Conservation (phyloP, 495 filamentous ascomycete genomes). For the Xylaria flabelliformis region DNA sequence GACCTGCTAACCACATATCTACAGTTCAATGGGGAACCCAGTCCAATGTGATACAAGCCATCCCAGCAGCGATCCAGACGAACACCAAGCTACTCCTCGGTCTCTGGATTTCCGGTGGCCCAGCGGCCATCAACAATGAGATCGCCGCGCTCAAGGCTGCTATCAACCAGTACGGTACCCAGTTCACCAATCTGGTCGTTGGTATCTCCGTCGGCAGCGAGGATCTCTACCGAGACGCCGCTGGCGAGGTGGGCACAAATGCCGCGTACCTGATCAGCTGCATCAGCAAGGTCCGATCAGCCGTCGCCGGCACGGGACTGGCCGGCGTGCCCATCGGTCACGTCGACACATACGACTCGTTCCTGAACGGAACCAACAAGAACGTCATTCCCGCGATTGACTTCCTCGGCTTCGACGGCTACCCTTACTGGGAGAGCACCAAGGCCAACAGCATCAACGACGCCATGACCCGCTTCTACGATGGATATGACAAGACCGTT, state of each 20-base stretch:
- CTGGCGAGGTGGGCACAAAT: constrained; percentile 61
- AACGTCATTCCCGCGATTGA: constrained; percentile 68
- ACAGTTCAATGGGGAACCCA: constrained; percentile 57
- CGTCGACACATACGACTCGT: constrained; percentile 86
- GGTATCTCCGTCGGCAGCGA: constrained; percentile 87
- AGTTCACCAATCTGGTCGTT: constrained; percentile 66
- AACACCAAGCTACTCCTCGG: constrained; percentile 72
- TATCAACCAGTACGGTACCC: constrained; percentile 63
- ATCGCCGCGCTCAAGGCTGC: constrained; percentile 67
- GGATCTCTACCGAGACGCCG: constrained; percentile 77
- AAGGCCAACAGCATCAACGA: constrained; percentile 66
- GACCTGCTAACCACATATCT: constrained; percentile 16
- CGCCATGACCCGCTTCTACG: constrained; percentile 64
- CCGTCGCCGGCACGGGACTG: constrained; percentile 62
- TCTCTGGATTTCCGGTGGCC: constrained; percentile 71
- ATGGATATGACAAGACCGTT: constrained; percentile 64
- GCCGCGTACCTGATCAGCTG: constrained; percentile 62
- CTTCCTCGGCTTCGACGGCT: constrained; percentile 75
- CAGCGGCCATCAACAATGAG: constrained; percentile 64
- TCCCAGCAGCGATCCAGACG: constrained; percentile 73
- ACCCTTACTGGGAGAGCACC: constrained; percentile 72
- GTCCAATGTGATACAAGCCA: constrained; percentile 63
- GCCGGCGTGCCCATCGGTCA: constrained; percentile 68
- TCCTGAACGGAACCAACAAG: constrained; percentile 71
- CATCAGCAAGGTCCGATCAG: constrained; percentile 64